Evolutionary conservation across 768 basidiomycete genomes (phyloP).

Genomic region (Podaxis carcinomalis): DNA sequence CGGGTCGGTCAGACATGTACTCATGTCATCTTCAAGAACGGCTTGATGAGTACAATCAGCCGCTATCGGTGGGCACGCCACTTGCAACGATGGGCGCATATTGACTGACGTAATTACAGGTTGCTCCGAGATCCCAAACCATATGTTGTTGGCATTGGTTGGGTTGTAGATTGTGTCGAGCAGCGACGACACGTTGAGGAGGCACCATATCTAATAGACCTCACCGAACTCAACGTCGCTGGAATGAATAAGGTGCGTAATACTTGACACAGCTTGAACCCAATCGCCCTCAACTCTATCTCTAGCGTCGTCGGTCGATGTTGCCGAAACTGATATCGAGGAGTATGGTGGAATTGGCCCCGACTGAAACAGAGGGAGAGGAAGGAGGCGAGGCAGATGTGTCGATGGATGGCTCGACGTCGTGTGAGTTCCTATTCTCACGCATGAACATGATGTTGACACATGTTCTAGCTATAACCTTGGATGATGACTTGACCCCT

Average conservation of each 20-base stretch:
- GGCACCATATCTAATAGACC: constrained; percentile 56
- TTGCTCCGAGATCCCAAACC: constrained; percentile 67
- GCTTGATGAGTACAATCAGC: constrained; percentile 65
- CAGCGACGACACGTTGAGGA: constrained; percentile 62
- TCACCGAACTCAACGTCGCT: constrained; percentile 54
- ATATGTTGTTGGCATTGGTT: constrained; percentile 75
- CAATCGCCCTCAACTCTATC: constrained; percentile 2
- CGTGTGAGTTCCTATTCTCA: constrained; percentile 28
- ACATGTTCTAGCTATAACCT: constrained; percentile 30
- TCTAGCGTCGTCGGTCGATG: constrained; percentile 70
- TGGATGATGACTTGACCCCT: constrained; percentile 59
- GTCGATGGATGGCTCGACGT: constrained; percentile 41
- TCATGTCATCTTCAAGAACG: constrained; percentile 85
- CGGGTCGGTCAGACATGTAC: constrained; percentile 73
- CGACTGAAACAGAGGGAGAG: constrained; percentile 22
- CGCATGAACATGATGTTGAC: constrained; percentile 12
- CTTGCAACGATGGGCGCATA: background rate
- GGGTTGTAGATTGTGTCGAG: constrained; percentile 87
- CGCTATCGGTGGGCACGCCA: constrained; percentile 54
- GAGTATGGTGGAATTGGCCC: constrained; percentile 17
- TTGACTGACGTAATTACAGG: constrained; percentile 26
- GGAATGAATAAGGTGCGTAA: constrained; percentile 56
- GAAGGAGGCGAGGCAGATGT: constrained; percentile 29
- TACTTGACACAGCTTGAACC: background rate
- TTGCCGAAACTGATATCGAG: constrained; percentile 53